A percentile compares a stretch with the other conserved stretches of the same genome.
Conservation (phyloP, 129 eudicot genomes). For the Chrysanthemum lavandulifolium region DNA sequence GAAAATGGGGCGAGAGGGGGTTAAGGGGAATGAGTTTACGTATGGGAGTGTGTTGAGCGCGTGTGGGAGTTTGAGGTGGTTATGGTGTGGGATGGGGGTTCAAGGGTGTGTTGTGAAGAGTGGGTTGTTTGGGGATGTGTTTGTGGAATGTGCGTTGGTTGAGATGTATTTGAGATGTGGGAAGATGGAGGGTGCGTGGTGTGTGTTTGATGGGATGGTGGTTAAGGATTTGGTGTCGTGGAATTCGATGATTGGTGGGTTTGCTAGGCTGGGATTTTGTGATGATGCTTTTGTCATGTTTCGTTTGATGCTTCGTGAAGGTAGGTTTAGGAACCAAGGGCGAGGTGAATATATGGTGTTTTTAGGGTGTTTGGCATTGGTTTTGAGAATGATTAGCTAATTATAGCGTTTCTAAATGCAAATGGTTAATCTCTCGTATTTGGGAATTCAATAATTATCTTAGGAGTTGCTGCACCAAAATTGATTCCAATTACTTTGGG, state of each 20-base stretch:
- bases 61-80: conserved; percentile 38
- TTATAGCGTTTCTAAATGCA: conserved; percentile 54
- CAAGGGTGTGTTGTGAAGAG: conserved; percentile 64
- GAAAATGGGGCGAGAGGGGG: conserved; percentile 49
- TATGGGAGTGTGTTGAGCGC: conserved; percentile 66
- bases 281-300: conserved; percentile 44
- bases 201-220: conserved; percentile 45
- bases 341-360: too few relatives aligned
- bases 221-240: conserved; percentile 63
- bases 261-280: conserved; percentile 43
- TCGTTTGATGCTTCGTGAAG: conserved; percentile 56
- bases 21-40: conserved; percentile 60
- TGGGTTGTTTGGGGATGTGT: conserved; percentile 41
- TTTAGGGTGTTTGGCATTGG: too few relatives aligned
- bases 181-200: conserved; percentile 56
- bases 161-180: conserved; percentile 72
- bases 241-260: conserved; percentile 78
- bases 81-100: conserved; percentile 48
- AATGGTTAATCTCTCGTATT: conserved; percentile 7
- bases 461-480: conserved; percentile 48
- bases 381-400: background rate
- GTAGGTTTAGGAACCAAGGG: conserved; percentile 25
- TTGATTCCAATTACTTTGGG: too few relatives aligned
- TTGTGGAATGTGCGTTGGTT: conserved; percentile 72
- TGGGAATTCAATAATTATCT: background rate